These are phyloP conservation scores for Coemansia sp. DNA, from an alignment of 192 early-diverging fungal species.

Conservation along the genomic window DNA sequence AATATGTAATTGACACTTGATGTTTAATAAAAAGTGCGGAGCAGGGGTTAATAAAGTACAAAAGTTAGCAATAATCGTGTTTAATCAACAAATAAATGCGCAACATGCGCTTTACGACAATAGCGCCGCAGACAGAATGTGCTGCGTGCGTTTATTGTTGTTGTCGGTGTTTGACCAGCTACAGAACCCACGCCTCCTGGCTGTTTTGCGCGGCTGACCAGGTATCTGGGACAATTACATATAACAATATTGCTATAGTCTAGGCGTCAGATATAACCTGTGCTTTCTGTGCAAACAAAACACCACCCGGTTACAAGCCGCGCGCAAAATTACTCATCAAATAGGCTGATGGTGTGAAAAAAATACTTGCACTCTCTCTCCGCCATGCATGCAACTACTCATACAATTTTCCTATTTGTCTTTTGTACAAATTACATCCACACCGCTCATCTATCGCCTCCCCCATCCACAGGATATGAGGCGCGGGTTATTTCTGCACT, in stretches of 20 bases:
- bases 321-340: too few relatives aligned
- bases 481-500: neutral
- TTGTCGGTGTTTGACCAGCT: too few relatives aligned
- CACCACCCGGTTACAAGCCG: too few relatives aligned
- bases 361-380: neutral
- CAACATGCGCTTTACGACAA: neutral
- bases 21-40: too few relatives aligned
- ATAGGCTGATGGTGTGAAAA: neutral
- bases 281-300: neutral
- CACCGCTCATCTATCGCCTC: neutral
- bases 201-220: too few relatives aligned
- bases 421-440: neutral
- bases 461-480: neutral
- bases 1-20: too few relatives aligned
- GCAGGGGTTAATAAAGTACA: too few relatives aligned
- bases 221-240: too few relatives aligned
- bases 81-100: constrained; percentile 1
- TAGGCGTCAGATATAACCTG: neutral
- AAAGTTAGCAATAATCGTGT: neutral
- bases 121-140: too few relatives aligned
- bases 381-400: neutral
- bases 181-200: too few relatives aligned
- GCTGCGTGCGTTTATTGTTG: too few relatives aligned
- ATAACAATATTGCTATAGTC: neutral
- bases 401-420: neutral